Conservation (phyloP, 495 filamentous ascomycete genomes). For the Lasiosphaeris hirsuta region DNA sequence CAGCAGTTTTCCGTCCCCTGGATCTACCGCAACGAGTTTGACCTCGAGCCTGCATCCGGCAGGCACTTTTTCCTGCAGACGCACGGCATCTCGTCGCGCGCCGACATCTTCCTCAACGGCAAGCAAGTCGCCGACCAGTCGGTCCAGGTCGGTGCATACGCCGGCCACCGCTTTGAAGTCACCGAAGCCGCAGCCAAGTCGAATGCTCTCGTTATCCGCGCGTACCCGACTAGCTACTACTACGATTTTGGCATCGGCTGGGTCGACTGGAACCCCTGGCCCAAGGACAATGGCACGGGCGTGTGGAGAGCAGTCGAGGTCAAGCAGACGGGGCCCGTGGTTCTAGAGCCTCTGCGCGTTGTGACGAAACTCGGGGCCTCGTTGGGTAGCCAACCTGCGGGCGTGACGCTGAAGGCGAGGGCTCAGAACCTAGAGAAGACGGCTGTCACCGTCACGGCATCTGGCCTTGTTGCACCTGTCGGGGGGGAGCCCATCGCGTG, state of each 20-base stretch:
- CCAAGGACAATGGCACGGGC: slow-evolving; percentile 55
- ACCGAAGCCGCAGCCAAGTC: slow-evolving; percentile 35
- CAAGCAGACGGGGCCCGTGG: slow-evolving; percentile 53
- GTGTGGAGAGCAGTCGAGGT: slow-evolving; percentile 62
- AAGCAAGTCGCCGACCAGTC: slow-evolving; percentile 44
- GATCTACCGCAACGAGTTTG: slow-evolving; percentile 60
- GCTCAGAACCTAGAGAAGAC: slow-evolving; percentile 48
- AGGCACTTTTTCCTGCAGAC: slow-evolving; percentile 53
- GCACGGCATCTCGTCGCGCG: slow-evolving; percentile 58
- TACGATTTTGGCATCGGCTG: slow-evolving; percentile 59
- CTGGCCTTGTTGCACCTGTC: slow-evolving; percentile 34
- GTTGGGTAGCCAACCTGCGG: slow-evolving; percentile 28
- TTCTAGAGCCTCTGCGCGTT: slow-evolving; percentile 48
- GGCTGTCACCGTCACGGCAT: slow-evolving; percentile 34
- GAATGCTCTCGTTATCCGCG: slow-evolving; percentile 53
- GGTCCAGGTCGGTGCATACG: slow-evolving; percentile 56
- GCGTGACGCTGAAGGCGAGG: slow-evolving; percentile 45
- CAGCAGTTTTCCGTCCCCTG: slow-evolving; percentile 54
- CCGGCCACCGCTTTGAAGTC: slow-evolving; percentile 53
- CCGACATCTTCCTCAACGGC: slow-evolving; percentile 61
- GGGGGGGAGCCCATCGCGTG: slow-evolving; percentile 24
- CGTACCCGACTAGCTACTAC: slow-evolving; percentile 57
- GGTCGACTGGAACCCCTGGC: slow-evolving; percentile 65
- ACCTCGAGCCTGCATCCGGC: slow-evolving; percentile 32
- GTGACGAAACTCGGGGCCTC: slow-evolving; percentile 40